These are phyloP conservation scores for Crepidotus variabilis DNA, from an alignment of 768 basidiomycete genomes.

Conservation along the genomic window DNA sequence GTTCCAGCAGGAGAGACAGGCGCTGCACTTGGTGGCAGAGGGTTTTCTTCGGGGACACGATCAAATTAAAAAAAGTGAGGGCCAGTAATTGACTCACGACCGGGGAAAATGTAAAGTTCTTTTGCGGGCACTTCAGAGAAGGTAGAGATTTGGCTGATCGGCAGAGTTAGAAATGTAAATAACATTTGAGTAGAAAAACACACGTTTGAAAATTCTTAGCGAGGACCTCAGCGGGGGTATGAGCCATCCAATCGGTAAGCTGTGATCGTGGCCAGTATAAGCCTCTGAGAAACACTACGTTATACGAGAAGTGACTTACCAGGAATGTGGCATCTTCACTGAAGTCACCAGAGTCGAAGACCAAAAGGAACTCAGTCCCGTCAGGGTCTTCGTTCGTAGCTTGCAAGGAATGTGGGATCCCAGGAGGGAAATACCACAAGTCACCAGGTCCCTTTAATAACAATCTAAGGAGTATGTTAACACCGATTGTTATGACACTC, in stretches of 20 bases:
- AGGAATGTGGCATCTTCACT: conserved; percentile 58
- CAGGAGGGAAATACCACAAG: conserved; percentile 59
- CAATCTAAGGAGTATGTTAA: background rate
- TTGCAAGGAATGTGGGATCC: conserved; percentile 53
- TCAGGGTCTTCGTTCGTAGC: conserved; percentile 42
- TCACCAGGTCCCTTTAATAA: conserved; percentile 28
- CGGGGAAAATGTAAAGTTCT: conserved; percentile 53
- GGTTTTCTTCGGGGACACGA: conserved; percentile 25
- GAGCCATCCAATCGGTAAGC: conserved; percentile 64
- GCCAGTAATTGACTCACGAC: conserved; percentile 12
- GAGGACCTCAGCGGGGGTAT: conserved; percentile 49
- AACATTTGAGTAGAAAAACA: too few species aligned
- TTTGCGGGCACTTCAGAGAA: conserved; percentile 52
- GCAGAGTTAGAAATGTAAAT: conserved; percentile 20
- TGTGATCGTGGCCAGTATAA: too few species aligned
- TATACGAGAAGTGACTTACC: background rate
- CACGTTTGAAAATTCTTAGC: conserved; percentile 53
- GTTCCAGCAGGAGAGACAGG: conserved; percentile 44
- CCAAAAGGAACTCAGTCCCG: conserved; percentile 52
- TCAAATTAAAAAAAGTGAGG: background rate
- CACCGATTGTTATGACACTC: conserved; percentile 11
- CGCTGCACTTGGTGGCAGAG: conserved; percentile 37
- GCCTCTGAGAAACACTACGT: too few species aligned
- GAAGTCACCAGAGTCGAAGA: conserved; percentile 40
- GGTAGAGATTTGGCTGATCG: conserved; percentile 28